Evolutionary conservation across 768 basidiomycete genomes (phyloP).

Genomic region (Punctularia strigosozonata): DNA sequence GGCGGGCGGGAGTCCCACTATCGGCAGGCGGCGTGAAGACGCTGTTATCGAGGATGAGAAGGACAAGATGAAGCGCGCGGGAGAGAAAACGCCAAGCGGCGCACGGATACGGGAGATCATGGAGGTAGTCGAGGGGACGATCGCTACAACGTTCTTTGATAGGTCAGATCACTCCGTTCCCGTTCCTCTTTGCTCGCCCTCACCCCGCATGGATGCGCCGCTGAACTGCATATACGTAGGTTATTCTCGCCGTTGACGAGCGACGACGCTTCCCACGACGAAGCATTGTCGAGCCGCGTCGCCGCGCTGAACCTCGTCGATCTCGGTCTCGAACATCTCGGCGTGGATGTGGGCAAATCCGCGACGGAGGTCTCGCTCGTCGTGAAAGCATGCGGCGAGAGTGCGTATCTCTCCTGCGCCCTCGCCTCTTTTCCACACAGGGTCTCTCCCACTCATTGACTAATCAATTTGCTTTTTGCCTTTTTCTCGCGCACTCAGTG

Average conservation of each 20-base stretch:
- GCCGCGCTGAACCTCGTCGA: conserved; percentile 90
- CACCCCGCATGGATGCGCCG: no score
- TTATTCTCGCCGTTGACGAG: conserved; percentile 65
- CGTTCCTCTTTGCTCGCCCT: no score
- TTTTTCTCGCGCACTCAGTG: no score
- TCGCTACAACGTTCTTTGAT: conserved; percentile 77
- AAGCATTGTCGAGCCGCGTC: conserved; percentile 77
- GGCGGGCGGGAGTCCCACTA: conserved; percentile 24
- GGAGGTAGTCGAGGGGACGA: conserved; percentile 59
- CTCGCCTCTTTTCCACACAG: conserved; percentile 7
- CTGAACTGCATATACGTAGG: no score
- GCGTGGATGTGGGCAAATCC: conserved; percentile 57
- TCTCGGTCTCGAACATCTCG: conserved; percentile 78
- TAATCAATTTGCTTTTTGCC: background rate
- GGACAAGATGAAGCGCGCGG: conserved; percentile 11
- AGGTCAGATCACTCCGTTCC: conserved; percentile 39
- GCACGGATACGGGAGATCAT: conserved; percentile 45
- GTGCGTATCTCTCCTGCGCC: conserved; percentile 30
- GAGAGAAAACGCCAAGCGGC: conserved; percentile 23
- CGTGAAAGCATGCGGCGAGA: conserved; percentile 63
- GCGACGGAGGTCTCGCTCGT: conserved; percentile 45
- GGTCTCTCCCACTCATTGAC: conserved; percentile 7
- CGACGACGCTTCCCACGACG: conserved; percentile 83
- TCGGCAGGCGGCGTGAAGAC: conserved; percentile 12
- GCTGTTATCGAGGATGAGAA: conserved; percentile 7